These are phyloP conservation scores for Botryotinia calthae DNA, from an alignment of 2,329 filamentous ascomycete genomes.

Conservation along the genomic window DNA sequence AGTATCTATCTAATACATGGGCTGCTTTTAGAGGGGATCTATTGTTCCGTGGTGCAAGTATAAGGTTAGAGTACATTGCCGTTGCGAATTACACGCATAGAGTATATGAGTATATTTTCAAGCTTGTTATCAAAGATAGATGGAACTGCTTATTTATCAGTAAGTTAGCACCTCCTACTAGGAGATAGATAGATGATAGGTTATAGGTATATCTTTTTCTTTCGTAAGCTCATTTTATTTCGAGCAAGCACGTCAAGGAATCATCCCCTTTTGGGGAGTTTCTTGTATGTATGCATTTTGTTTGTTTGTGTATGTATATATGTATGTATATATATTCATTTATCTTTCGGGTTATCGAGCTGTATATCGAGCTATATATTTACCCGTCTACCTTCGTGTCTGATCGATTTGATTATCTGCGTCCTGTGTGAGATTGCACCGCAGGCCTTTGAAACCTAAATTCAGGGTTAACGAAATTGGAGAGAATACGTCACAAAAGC, in stretches of 20 bases:
- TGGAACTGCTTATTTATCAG: no score
- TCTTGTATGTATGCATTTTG: neutral
- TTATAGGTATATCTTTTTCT: neutral
- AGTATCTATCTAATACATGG: no score
- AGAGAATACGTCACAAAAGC: conserved; percentile 3
- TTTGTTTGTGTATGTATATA: no score
- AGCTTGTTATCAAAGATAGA: neutral
- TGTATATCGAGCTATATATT: no score
- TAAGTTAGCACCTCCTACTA: neutral
- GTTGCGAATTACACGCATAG: neutral
- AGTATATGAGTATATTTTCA: no score
- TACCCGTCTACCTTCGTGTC: neutral
- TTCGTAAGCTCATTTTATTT: neutral
- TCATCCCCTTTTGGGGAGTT: neutral
- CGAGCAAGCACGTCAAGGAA: neutral
- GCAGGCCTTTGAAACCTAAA: neutral
- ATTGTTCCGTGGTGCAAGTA: neutral
- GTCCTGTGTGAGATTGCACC: neutral
- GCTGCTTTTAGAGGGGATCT: conserved; percentile 5
- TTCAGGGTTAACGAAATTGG: neutral
- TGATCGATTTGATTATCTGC: neutral
- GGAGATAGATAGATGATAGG: neutral
- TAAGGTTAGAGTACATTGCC: neutral
- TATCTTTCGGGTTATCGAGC: neutral
- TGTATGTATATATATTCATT: no score